A percentile compares a stretch with the other conserved stretches of the same genome.
These are phyloP conservation scores for Talinum fruticosum DNA, from an alignment of 148 eudicot genomes.

Conservation along the genomic window DNA sequence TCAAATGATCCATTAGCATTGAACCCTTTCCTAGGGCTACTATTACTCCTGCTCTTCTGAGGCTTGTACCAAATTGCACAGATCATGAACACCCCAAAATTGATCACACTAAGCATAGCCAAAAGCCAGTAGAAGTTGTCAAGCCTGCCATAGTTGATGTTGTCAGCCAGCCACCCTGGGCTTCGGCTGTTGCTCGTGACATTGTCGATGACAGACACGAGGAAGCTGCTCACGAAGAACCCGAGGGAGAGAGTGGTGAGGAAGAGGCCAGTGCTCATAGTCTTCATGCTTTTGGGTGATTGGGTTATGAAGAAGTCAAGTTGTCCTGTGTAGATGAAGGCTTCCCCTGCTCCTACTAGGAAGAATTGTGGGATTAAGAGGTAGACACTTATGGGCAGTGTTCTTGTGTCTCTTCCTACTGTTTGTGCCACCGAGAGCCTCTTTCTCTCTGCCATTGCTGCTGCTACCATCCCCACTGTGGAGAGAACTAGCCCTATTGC, in stretches of 20 bases:
- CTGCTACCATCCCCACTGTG: constrained; percentile 61
- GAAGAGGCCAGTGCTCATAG: constrained; percentile 85
- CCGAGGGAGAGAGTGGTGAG: constrained; percentile 64
- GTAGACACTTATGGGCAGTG: constrained; percentile 60
- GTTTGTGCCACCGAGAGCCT: constrained; percentile 47
- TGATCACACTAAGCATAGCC: constrained; percentile 43
- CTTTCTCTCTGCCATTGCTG: constrained; percentile 53
- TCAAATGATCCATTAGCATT: constrained; percentile 19
- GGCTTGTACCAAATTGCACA: constrained; percentile 67
- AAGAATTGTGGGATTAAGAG: constrained; percentile 68
- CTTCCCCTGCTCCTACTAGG: constrained; percentile 74
- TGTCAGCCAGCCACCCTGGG: constrained; percentile 61
- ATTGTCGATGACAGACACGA: constrained; percentile 50
- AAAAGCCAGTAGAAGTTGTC: constrained; percentile 61
- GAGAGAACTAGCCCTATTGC: constrained; percentile 59
- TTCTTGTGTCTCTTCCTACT: constrained; percentile 24
- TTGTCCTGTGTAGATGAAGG: constrained; percentile 82
- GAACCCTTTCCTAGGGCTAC: constrained; percentile 19
- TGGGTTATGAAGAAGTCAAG: constrained; percentile 81
- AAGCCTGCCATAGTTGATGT: constrained; percentile 64
- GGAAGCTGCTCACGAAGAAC: constrained; percentile 68
- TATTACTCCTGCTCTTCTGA: constrained; percentile 20
- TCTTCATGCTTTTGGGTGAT: constrained; percentile 79
- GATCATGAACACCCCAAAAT: constrained; percentile 45
- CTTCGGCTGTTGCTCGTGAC: constrained; percentile 35